Percentiles rank a stretch among this genome's conserved stretches.
Conservation (phyloP, 495 filamentous ascomycete species). For the Aspergillus avenaceus region DNA sequence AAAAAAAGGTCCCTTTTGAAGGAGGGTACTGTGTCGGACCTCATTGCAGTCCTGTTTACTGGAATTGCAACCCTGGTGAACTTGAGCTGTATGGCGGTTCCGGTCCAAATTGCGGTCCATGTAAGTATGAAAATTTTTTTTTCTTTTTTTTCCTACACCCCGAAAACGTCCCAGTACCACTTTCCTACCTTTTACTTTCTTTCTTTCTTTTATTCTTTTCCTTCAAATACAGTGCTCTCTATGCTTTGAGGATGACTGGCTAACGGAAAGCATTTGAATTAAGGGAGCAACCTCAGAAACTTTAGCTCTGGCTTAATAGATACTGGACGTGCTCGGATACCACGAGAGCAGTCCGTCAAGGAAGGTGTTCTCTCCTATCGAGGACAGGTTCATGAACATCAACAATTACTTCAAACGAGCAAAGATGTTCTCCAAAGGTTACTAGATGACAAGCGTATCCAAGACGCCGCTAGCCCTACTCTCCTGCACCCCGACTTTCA, state of each 20-base stretch:
- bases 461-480: constrained; percentile 26
- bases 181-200: not conserved
- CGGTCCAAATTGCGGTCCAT: constrained; percentile 33
- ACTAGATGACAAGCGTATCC: constrained; percentile 24
- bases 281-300: constrained; percentile 25
- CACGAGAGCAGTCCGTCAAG: constrained; percentile 5
- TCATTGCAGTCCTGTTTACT: constrained; percentile 34
- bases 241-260: not conserved
- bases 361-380: constrained; percentile 22
- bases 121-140: constrained; percentile 30
- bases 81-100: constrained; percentile 22
- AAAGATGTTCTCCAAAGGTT: constrained; percentile 25
- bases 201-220: too few species aligned
- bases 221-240: too few species aligned
- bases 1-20: constrained; percentile 24
- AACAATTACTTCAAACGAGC: constrained; percentile 25
- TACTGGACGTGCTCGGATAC: constrained; percentile 28
- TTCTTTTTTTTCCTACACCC: not conserved
- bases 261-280: not conserved
- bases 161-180: not conserved
- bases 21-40: constrained; percentile 38
- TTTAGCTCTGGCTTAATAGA: constrained; percentile 32
- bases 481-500: constrained; percentile 38
- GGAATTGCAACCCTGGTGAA: constrained; percentile 35
- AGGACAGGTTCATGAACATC: constrained; percentile 32